A percentile compares a stretch with the other conserved stretches of the same genome.
Evolutionary conservation across 2,329 filamentous ascomycete genomes (phyloP).

Genomic region (Trichophyton verrucosum): DNA sequence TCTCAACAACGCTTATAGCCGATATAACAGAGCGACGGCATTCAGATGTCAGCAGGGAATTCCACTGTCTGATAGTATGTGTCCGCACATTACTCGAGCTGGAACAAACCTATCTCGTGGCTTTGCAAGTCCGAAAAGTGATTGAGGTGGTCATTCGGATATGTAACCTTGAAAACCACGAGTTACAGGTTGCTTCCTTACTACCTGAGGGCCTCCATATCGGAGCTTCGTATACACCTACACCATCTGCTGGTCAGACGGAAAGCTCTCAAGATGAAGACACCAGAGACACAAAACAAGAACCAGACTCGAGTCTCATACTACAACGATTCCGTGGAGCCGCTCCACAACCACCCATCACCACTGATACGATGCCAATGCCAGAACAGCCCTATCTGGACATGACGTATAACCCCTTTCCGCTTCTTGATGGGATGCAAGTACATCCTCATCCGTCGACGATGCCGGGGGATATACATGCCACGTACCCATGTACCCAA

Average conservation of each 20-base stretch:
- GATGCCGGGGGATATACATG: background rate
- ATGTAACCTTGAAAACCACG: slow-evolving; percentile 5
- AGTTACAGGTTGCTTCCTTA: background rate
- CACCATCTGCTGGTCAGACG: background rate
- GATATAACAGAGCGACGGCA: slow-evolving; percentile 10
- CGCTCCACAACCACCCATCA: background rate
- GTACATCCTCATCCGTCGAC: background rate
- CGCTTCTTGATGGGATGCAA: background rate
- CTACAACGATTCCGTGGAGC: background rate
- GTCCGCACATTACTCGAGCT: slow-evolving; percentile 13
- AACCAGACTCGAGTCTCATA: background rate
- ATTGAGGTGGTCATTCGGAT: slow-evolving; percentile 5
- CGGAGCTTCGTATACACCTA: background rate
- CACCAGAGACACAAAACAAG: background rate
- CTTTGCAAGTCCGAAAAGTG: slow-evolving; percentile 8
- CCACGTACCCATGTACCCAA: background rate
- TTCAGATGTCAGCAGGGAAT: slow-evolving; percentile 7
- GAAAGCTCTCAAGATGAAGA: background rate
- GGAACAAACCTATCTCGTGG: slow-evolving; percentile 14
- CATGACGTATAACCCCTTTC: slow-evolving; percentile 3
- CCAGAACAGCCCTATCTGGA: background rate
- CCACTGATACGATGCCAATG: background rate
- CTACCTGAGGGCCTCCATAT: background rate
- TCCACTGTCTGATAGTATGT: slow-evolving; percentile 11
- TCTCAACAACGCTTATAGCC: slow-evolving; percentile 12